Evolutionary conservation across 2,329 filamentous ascomycete species (phyloP).

Genomic region (Salinomyces thailandicus): DNA sequence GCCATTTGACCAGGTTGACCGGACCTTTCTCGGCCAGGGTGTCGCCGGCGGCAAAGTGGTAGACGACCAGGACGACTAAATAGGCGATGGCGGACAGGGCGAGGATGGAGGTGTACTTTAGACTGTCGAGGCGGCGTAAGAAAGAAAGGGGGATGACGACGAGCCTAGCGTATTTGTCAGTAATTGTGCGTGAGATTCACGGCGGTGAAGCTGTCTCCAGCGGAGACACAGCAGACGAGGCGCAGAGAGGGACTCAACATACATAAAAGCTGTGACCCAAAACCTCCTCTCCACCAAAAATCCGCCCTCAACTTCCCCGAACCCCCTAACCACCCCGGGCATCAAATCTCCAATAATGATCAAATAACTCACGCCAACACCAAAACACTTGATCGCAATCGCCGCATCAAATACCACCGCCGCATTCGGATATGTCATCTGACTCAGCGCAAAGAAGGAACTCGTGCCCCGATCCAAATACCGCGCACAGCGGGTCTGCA

Average conservation of each 20-base stretch:
- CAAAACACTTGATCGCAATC: constrained; percentile 96
- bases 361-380: constrained; percentile 91
- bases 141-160: constrained; percentile 92
- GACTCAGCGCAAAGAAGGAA: constrained; percentile 93
- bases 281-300: constrained; percentile 87
- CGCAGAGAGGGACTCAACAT: constrained; percentile 21
- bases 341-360: constrained; percentile 98
- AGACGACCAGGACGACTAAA: constrained; percentile 82
- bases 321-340: constrained; percentile 83
- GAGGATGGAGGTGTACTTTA: constrained; percentile 93
- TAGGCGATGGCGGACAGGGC: constrained; percentile 91
- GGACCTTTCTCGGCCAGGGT: constrained; percentile 61
- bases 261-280: constrained; percentile 98
- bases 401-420: constrained; percentile 91
- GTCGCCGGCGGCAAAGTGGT: constrained; percentile 75
- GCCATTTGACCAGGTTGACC: constrained; percentile 68
- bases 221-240: too few relatives aligned
- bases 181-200: too few relatives aligned
- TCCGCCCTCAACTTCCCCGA: constrained; percentile 48
- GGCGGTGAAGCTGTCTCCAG: too few relatives aligned
- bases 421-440: constrained; percentile 93
- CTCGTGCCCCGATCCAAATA: constrained; percentile 83
- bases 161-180: constrained; percentile 44
- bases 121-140: constrained; percentile 76
- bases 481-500: constrained; percentile 83